Conservation (phyloP, 257 asterid species). For the Cynanchum wilfordii region DNA sequence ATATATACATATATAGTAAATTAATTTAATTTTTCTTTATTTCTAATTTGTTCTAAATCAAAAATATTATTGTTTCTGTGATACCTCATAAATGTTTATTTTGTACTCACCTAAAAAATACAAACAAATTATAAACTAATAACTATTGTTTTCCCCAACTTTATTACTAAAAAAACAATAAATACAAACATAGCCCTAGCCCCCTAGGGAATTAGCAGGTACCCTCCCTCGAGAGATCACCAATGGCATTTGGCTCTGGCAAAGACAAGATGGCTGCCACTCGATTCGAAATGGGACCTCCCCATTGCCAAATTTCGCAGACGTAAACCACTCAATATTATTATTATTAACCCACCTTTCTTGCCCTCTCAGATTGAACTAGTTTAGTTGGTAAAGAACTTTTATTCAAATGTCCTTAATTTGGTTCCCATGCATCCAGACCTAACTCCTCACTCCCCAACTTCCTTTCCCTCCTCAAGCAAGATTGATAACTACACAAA, state of each 20-base stretch:
- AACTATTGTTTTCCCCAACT: too few relatives aligned
- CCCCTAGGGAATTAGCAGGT: neutral
- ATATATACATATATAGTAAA: too few relatives aligned
- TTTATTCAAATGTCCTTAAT: neutral
- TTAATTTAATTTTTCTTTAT: too few relatives aligned
- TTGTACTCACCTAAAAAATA: too few relatives aligned
- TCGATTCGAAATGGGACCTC: neutral
- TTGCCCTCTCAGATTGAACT: neutral
- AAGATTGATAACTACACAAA: neutral
- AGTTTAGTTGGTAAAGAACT: neutral
- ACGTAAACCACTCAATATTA: neutral
- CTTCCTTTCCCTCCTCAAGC: neutral
- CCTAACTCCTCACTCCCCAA: neutral
- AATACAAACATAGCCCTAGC: neutral
- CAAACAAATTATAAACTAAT: too few relatives aligned
- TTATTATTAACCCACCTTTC: neutral
- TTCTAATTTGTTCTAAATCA: too few relatives aligned
- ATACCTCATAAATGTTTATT: too few relatives aligned
- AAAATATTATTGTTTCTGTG: too few relatives aligned
- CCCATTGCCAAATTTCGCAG: constrained; percentile 5
- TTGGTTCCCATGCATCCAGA: neutral
- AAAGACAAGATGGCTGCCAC: constrained; percentile 4
- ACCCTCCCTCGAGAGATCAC: neutral
- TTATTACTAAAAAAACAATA: too few relatives aligned
- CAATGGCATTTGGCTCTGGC: neutral